phyloP scores from a whole-genome alignment of 2,329 filamentous ascomycete species.

The Fusarium sp. region DNA sequence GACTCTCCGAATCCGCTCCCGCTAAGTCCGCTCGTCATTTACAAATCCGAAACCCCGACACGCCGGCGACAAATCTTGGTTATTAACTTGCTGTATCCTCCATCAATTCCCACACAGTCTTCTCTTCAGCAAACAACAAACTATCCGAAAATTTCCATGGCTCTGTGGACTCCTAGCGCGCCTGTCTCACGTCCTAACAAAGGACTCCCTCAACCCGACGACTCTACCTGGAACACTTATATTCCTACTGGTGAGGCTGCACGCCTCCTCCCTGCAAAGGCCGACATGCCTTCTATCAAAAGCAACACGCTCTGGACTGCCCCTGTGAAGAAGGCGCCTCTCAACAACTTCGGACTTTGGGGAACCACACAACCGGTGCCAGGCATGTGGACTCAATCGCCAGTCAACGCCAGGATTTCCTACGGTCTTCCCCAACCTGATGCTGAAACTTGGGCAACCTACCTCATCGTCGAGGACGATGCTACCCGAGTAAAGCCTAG shows the following conservation, averaged over 20 bases:
- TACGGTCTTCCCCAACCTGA: slow-evolving; percentile 50
- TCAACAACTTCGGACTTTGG: slow-evolving; percentile 42
- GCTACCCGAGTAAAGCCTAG: slow-evolving; percentile 42
- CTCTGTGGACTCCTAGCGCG: slow-evolving; percentile 43
- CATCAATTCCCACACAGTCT: slow-evolving; percentile 9
- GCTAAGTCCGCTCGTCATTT: slow-evolving; percentile 37
- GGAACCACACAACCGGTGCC: slow-evolving; percentile 32
- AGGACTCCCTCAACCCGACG: slow-evolving; percentile 54
- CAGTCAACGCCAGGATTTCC: slow-evolving; percentile 29
- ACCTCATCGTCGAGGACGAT: slow-evolving; percentile 40
- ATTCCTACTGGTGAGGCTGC: slow-evolving; percentile 42
- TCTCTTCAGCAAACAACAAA: slow-evolving; percentile 20
- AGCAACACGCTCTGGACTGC: slow-evolving; percentile 54
- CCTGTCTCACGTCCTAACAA: slow-evolving; percentile 36
- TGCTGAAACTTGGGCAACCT: slow-evolving; percentile 41
- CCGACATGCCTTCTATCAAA: slow-evolving; percentile 49
- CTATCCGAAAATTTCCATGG: slow-evolving; percentile 33
- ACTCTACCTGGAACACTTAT: slow-evolving; percentile 52
- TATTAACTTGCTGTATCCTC: slow-evolving; percentile 17
- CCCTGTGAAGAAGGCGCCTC: slow-evolving; percentile 32
- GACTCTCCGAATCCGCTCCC: slow-evolving; percentile 28
- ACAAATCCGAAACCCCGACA: slow-evolving; percentile 39
- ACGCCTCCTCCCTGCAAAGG: slow-evolving; percentile 47
- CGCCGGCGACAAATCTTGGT: slow-evolving; percentile 21
- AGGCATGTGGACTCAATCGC: slow-evolving; percentile 42